Percentiles rank a stretch among this genome's conserved stretches.
These are phyloP conservation scores for Chondrostereum purpureum DNA, from an alignment of 1,284 basidiomycete species.

Conservation along the genomic window DNA sequence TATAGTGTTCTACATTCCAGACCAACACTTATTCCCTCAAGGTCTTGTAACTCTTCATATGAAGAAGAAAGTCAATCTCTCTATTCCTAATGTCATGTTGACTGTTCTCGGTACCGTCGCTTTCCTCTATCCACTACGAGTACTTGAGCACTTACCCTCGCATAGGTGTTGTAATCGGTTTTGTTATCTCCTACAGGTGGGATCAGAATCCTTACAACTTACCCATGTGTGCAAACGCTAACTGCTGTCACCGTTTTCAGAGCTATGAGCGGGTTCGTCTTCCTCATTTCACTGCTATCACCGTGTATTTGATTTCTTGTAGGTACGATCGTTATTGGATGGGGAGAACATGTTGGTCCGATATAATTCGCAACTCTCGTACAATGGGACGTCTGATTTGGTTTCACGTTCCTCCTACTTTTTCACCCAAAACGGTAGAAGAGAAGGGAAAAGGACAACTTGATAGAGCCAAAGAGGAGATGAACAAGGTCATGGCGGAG, in stretches of 20 bases:
- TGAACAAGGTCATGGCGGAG: slow-evolving; percentile 49
- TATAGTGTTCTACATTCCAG: neutral
- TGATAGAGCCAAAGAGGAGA: slow-evolving; percentile 31
- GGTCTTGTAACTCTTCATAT: slow-evolving; percentile 42
- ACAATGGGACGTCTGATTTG: slow-evolving; percentile 50
- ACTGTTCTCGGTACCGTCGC: slow-evolving; percentile 54
- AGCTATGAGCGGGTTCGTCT: slow-evolving; percentile 48
- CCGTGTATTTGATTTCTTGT: slow-evolving; percentile 3
- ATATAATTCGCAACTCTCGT: slow-evolving; percentile 44
- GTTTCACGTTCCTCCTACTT: slow-evolving; percentile 53
- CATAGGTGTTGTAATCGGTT: slow-evolving; percentile 64
- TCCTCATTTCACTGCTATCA: neutral
- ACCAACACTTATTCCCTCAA: slow-evolving; percentile 14
- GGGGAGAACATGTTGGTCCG: slow-evolving; percentile 50
- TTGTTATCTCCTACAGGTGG: slow-evolving; percentile 58
- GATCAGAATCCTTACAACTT: no score
- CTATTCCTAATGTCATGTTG: slow-evolving; percentile 52
- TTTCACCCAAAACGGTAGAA: slow-evolving; percentile 30
- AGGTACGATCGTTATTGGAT: slow-evolving; percentile 63
- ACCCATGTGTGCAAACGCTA: no score
- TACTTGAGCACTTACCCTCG: neutral
- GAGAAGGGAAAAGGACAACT: slow-evolving; percentile 23
- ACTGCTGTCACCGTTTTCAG: neutral
- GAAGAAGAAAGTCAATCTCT: slow-evolving; percentile 29
- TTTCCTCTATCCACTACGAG: slow-evolving; percentile 13